phyloP scores from a whole-genome alignment of 495 filamentous ascomycete genomes.

The Penicillium canariense region DNA sequence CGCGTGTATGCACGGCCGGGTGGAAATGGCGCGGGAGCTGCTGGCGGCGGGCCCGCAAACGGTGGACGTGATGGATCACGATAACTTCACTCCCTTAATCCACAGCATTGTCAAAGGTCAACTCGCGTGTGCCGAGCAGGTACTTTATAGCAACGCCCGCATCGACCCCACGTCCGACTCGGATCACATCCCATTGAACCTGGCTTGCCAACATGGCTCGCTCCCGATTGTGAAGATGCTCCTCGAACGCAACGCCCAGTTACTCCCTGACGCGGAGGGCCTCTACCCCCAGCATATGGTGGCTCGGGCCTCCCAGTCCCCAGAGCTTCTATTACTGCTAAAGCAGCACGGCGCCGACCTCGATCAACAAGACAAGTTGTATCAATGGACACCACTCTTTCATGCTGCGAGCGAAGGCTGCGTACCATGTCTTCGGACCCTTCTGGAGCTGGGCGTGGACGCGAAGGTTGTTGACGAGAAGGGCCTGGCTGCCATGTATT shows the following conservation, averaged over 20 bases:
- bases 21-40: conserved; percentile 77
- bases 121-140: conserved; percentile 69
- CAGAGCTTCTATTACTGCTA: conserved; percentile 72
- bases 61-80: conserved; percentile 84
- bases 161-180: conserved; percentile 78
- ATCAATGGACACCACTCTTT: conserved; percentile 95
- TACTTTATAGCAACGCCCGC: conserved; percentile 69
- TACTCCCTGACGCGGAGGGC: conserved; percentile 91
- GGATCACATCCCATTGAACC: conserved; percentile 90
- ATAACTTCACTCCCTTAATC: conserved; percentile 95
- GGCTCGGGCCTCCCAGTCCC: conserved; percentile 80
- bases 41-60: conserved; percentile 60
- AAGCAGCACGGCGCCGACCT: conserved; percentile 87
- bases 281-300: conserved; percentile 97
- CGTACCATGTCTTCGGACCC: conserved; percentile 74
- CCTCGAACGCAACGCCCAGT: conserved; percentile 68
- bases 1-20: conserved; percentile 87
- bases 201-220: conserved; percentile 91
- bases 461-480: conserved; percentile 84
- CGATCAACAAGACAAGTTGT: conserved; percentile 89
- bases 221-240: conserved; percentile 78
- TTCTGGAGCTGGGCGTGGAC: conserved; percentile 73
- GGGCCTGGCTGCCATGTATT: conserved; percentile 90
- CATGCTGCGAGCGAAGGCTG: conserved; percentile 97
- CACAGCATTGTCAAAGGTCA: conserved; percentile 89